phyloP scores from a whole-genome alignment of 257 asterid genomes.

The Hygrophila difformis region DNA sequence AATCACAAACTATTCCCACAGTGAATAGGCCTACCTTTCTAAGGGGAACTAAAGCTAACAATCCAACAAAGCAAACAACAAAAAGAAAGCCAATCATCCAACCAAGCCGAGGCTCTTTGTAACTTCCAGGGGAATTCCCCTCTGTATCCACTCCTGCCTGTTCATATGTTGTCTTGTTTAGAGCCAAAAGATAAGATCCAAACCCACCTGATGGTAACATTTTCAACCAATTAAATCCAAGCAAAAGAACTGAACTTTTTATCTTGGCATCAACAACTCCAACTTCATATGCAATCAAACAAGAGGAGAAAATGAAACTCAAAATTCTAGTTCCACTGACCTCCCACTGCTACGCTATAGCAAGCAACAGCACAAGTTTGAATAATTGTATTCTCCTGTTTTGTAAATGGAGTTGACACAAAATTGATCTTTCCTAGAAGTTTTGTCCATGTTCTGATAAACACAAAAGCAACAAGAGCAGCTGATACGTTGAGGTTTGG shows the following conservation, averaged over 20 bases:
- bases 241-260: not conserved
- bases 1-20: too few relatives aligned
- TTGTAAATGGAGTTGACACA: conserved; percentile 63
- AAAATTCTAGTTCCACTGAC: conserved; percentile 20
- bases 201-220: conserved; percentile 32
- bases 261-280: too few relatives aligned
- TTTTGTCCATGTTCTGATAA: conserved; percentile 68
- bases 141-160: conserved; percentile 29
- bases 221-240: conserved; percentile 1
- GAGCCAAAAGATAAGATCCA: conserved; percentile 37
- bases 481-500: conserved; percentile 91
- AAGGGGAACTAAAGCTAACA: conserved; percentile 37
- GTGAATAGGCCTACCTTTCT: conserved; percentile 29
- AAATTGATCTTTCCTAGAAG: conserved; percentile 49
- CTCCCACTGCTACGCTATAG: conserved; percentile 76
- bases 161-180: conserved; percentile 34
- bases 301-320: conserved; percentile 36
- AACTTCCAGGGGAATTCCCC: conserved; percentile 33
- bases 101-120: conserved; percentile 32
- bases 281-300: conserved; percentile 1
- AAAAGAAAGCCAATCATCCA: conserved; percentile 47
- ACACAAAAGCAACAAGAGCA: conserved; percentile 72
- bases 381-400: conserved; percentile 75
- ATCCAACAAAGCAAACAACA: conserved; percentile 31
- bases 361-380: conserved; percentile 93